These are phyloP conservation scores for Fremontodendron californicum DNA, from an alignment of 345 rosid species.

Conservation along the genomic window DNA sequence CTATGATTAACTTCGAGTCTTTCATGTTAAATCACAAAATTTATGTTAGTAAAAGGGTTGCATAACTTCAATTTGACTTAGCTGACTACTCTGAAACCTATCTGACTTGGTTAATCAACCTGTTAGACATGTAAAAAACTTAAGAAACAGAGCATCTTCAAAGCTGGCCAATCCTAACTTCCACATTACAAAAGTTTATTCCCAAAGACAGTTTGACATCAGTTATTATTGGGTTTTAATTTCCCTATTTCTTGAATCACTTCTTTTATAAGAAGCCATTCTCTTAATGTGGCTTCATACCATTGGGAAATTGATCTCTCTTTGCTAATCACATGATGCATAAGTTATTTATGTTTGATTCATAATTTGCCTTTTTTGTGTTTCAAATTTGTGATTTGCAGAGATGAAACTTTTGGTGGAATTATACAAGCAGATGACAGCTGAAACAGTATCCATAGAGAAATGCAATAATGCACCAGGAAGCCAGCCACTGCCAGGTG, in stretches of 20 bases:
- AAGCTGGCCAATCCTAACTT: background rate
- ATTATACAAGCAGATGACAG: slow-evolving; percentile 48
- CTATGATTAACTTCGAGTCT: background rate
- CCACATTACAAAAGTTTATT: background rate
- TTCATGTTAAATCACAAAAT: background rate
- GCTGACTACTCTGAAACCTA: background rate
- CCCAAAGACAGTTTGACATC: background rate
- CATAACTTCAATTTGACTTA: background rate
- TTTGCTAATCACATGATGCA: background rate
- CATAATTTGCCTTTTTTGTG: background rate
- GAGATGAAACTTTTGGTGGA: slow-evolving; percentile 66
- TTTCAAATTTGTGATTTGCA: slow-evolving; percentile 25
- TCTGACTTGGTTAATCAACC: background rate
- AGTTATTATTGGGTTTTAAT: background rate
- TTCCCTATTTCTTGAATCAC: background rate
- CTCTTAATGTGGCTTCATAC: background rate
- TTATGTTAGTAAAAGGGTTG: background rate
- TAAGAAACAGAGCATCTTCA: background rate
- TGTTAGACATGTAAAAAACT: background rate
- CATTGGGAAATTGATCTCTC: background rate
- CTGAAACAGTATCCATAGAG: slow-evolving; percentile 28
- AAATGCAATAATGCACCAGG: slow-evolving; percentile 26
- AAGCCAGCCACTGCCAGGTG: slow-evolving; percentile 9
- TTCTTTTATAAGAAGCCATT: background rate
- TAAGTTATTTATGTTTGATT: background rate